phyloP scores from a whole-genome alignment of 768 basidiomycete genomes.

The Boletus vinaceobasis region DNA sequence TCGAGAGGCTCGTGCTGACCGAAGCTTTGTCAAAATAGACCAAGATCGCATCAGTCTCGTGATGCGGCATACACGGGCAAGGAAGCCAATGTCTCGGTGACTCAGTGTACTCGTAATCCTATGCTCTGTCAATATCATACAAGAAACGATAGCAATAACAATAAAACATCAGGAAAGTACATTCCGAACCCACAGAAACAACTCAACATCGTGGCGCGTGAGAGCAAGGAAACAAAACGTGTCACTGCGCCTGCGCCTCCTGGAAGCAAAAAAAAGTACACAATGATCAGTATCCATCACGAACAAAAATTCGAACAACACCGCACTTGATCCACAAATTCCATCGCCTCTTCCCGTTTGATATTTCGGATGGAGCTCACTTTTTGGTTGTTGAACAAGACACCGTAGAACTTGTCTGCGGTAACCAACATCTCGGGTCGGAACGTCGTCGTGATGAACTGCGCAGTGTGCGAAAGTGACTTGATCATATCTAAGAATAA shows the following conservation, averaged over 20 bases:
- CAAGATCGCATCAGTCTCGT: background rate
- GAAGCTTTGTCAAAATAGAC: background rate
- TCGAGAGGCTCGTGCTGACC: no score
- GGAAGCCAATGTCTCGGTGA: background rate
- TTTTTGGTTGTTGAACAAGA: conserved; percentile 94
- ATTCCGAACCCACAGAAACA: background rate
- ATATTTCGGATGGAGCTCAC: conserved; percentile 87
- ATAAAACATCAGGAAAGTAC: conserved; percentile 6
- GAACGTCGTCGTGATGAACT: conserved; percentile 99
- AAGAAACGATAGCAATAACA: conserved; percentile 19
- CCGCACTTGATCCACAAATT: conserved; percentile 86
- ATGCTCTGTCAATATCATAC: background rate
- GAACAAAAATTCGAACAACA: background rate
- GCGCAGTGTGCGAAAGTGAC: conserved; percentile 78
- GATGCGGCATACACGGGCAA: background rate
- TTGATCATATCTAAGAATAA: conserved; percentile 70
- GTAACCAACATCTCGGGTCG: conserved; percentile 94
- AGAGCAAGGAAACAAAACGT: background rate
- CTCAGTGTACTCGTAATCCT: no score
- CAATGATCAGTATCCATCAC: background rate
- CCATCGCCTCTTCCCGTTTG: conserved; percentile 85
- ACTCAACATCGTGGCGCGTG: background rate
- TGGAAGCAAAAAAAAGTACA: conserved; percentile 10
- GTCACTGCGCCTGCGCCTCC: conserved; percentile 49
- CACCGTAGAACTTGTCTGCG: conserved; percentile 96